Conservation (phyloP, 441 rosid species). For the Manihot esculenta region DNA sequence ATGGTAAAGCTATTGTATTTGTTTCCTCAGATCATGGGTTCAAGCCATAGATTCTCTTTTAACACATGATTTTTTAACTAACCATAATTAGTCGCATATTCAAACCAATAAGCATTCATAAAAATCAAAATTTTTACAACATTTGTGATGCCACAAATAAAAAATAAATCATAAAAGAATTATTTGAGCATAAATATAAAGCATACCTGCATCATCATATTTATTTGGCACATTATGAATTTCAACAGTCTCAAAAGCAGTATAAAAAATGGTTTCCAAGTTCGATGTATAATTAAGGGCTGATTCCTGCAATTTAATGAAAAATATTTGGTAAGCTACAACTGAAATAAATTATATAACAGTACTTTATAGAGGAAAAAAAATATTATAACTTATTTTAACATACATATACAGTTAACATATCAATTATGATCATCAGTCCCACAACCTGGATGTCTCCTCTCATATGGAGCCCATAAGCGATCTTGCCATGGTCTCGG, state of each 20-base stretch:
- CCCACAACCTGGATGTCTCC: too few relatives aligned
- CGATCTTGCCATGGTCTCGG: too few relatives aligned
- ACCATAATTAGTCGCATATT: too few relatives aligned
- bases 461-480: too few relatives aligned
- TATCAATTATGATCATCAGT: too few relatives aligned
- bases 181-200: not conserved
- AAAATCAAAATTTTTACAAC: not conserved
- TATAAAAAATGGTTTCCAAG: conserved; percentile 65
- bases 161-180: not conserved
- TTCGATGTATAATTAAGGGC: conserved; percentile 33
- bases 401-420: too few relatives aligned
- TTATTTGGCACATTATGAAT: conserved; percentile 31
- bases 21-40: too few relatives aligned
- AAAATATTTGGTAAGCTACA: conserved; percentile 1
- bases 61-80: not conserved
- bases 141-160: not conserved
- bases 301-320: conserved; percentile 45
- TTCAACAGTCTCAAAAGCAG: conserved; percentile 49
- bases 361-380: not conserved
- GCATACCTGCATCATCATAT: conserved; percentile 40
- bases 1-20: too few relatives aligned
- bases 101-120: not conserved
- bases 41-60: too few relatives aligned
- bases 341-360: not conserved
- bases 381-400: not conserved